Conservation (phyloP, 1,284 basidiomycete species). For the Uromyces viciae-fabae region DNA sequence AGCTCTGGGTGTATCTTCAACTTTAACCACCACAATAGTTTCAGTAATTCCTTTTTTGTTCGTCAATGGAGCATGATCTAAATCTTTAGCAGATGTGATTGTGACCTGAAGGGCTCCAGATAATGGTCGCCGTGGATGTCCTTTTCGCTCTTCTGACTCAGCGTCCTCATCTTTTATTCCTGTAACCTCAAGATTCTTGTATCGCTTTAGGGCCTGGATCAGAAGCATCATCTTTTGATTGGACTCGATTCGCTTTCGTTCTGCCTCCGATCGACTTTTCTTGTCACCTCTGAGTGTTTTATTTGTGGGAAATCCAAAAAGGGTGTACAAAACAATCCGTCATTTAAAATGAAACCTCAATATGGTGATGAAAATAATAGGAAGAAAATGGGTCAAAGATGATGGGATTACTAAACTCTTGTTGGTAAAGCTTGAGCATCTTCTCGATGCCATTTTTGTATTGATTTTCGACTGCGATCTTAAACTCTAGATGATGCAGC, state of each 20-base stretch:
- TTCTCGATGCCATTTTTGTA: slow-evolving; percentile 98
- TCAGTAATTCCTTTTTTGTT: slow-evolving; percentile 67
- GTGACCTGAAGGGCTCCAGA: slow-evolving; percentile 89
- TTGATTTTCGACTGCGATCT: slow-evolving; percentile 95
- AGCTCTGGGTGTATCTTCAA: slow-evolving; percentile 90
- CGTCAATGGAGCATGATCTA: slow-evolving; percentile 80
- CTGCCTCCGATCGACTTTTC: slow-evolving; percentile 65
- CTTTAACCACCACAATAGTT: slow-evolving; percentile 88
- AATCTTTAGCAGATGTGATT: slow-evolving; percentile 81
- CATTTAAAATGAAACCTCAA: no score
- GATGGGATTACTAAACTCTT: slow-evolving; percentile 40
- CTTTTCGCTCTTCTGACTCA: slow-evolving; percentile 71
- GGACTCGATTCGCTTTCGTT: slow-evolving; percentile 86
- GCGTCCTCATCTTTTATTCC: slow-evolving; percentile 73
- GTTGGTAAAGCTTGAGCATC: slow-evolving; percentile 66
- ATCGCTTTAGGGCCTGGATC: slow-evolving; percentile 84
- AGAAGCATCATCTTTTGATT: slow-evolving; percentile 94
- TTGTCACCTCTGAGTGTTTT: slow-evolving; percentile 34
- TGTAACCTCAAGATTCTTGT: slow-evolving; percentile 91
- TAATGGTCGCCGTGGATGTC: slow-evolving; percentile 85
- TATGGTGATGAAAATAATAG: not conserved
- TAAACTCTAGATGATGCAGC: slow-evolving; percentile 99
- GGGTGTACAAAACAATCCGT: no score
- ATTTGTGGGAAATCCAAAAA: not conserved
- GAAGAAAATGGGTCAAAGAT: no score